Conservation (phyloP, 139 green algal genomes). For the Coelastrella sp. region DNA sequence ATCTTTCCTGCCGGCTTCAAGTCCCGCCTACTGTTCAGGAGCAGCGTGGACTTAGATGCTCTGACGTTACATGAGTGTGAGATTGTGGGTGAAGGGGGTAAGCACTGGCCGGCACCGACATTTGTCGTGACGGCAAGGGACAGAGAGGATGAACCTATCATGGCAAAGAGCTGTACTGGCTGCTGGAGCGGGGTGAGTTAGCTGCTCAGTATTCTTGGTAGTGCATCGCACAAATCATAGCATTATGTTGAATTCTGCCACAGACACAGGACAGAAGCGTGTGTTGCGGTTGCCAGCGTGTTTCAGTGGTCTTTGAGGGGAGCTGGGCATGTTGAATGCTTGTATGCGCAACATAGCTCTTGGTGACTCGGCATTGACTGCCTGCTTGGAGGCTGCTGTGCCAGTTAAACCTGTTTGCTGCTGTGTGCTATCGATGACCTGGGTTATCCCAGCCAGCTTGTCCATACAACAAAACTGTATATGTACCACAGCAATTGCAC, state of each 20-base stretch:
- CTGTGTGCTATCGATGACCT: too few relatives aligned
- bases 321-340: too few relatives aligned
- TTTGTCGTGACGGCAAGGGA: conserved; percentile 86
- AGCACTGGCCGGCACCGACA: conserved; percentile 84
- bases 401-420: too few relatives aligned
- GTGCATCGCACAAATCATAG: too few relatives aligned
- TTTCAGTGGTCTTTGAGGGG: too few relatives aligned
- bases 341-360: too few relatives aligned
- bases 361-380: neutral
- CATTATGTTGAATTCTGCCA: too few relatives aligned
- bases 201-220: too few relatives aligned
- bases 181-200: conserved; percentile 87
- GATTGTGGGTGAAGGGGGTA: conserved; percentile 79
- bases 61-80: conserved; percentile 87
- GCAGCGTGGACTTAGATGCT: conserved; percentile 59
- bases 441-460: too few relatives aligned
- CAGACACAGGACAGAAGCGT: too few relatives aligned
- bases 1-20: conserved; percentile 95
- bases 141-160: conserved; percentile 85
- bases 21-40: conserved; percentile 79
- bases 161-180: conserved; percentile 89
- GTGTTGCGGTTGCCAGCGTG: too few relatives aligned
- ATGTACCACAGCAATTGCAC: neutral
- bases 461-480: neutral
- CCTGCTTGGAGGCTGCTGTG: neutral